These are phyloP conservation scores for Mucor racemosus DNA, from an alignment of 371 early-diverging fungal species.

Conservation along the genomic window DNA sequence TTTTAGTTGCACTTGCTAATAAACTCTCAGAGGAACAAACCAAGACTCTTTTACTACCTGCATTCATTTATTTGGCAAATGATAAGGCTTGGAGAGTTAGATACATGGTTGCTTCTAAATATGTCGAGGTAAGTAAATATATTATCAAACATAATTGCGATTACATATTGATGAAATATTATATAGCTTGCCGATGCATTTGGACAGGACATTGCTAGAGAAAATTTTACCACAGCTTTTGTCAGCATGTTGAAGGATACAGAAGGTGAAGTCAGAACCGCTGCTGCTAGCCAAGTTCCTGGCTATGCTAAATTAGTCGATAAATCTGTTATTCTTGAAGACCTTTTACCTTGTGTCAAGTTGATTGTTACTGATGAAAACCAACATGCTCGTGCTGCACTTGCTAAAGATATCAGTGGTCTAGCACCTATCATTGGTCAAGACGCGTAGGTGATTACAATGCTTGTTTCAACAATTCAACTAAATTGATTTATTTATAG, in stretches of 20 bases:
- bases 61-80: constrained; percentile 76
- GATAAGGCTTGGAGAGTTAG: constrained; percentile 98
- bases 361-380: constrained; percentile 92
- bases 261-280: constrained; percentile 97
- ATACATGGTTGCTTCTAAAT: constrained; percentile 97
- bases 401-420: constrained; percentile 95
- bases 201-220: constrained; percentile 74
- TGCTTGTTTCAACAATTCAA: not conserved
- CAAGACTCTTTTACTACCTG: constrained; percentile 73
- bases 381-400: constrained; percentile 94
- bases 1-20: constrained; percentile 89
- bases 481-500: constrained; percentile 30
- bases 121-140: constrained; percentile 72
- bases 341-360: constrained; percentile 89
- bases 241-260: constrained; percentile 87
- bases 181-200: constrained; percentile 79
- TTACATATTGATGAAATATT: too few relatives aligned
- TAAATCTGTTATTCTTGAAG: constrained; percentile 74
- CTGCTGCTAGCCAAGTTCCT: constrained; percentile 87
- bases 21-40: constrained; percentile 76
- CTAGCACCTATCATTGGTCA: constrained; percentile 94
- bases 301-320: constrained; percentile 87
- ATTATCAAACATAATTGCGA: too few relatives aligned
- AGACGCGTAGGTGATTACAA: constrained; percentile 68
- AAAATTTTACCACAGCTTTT: constrained; percentile 77